Base-by-base conservation (phyloP, 768 basidiomycete species). In the Tulasnella sp. region DNA sequence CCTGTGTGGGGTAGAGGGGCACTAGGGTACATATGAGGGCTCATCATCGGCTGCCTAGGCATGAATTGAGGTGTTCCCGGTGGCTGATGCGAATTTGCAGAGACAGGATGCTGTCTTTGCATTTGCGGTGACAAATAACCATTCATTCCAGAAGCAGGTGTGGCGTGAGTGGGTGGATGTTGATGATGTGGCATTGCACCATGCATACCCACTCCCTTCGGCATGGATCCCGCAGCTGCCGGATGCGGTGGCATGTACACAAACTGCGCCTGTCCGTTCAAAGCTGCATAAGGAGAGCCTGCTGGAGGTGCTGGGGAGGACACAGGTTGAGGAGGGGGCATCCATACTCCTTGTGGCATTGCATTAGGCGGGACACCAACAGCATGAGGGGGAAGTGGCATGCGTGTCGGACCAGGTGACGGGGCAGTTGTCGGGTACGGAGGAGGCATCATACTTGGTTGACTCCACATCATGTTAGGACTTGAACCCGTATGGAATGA, bases 401-500 rank as follows among this genome's bases (percentile, higher is more conserved):
- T 27, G 37, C 4, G 39, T 19, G 13, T 32, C 22, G 4, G 49
- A 31, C n/a, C 24, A 39, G 20, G 41, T 51, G 25, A 34, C 16
- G 2, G 35, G 16, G 27, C 22, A 51, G n/a, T 41, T 39, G n/a
- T n/a, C n/a, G n/a, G n/a, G n/a, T n/a, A n/a, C n/a, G n/a, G n/a
- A n/a, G n/a, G n/a, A n/a, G n/a, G n/a, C n/a, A n/a, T n/a, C n/a
- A n/a, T n/a, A 28, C 4, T 29, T 28, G 49, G 28, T 20, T 39
- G 39, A 13, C 28, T 25, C 49, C 49, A 51, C 39, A 51, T 43
- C 28, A 51, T 40, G 8, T 34, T 34, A 19, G 49, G 49, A 15
- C 31, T 34, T 5, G 24, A 42, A 4, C 24, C 16, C 7, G 37
- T 39, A 20, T 29, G 19, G 12, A 16, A 24, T 10, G 37, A 42